A percentile compares a stretch with the other conserved stretches of the same genome.
Evolutionary conservation across 2,329 filamentous ascomycete species (phyloP).

Genomic region (Fusarium pseudoanthophilum): DNA sequence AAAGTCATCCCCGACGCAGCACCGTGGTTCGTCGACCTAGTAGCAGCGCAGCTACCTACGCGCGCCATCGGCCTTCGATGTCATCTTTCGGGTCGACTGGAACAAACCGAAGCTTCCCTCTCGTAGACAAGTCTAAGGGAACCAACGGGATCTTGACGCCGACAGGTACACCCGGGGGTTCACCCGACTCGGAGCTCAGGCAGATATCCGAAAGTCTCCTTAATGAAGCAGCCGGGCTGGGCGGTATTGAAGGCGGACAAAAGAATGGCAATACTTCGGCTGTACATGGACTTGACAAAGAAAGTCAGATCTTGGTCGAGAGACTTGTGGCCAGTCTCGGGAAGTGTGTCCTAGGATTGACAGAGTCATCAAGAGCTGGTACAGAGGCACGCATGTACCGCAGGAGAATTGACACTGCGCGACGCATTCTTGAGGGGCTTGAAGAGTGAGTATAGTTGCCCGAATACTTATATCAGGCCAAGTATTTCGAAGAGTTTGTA

Average conservation of each 20-base stretch:
- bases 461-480: neutral
- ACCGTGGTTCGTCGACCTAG: slow-evolving; percentile 57
- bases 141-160: slow-evolving; percentile 58
- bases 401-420: slow-evolving; percentile 78
- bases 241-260: slow-evolving; percentile 48
- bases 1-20: slow-evolving; percentile 41
- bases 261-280: slow-evolving; percentile 49
- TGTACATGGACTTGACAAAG: slow-evolving; percentile 60
- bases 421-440: slow-evolving; percentile 76
- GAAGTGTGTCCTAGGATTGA: slow-evolving; percentile 67
- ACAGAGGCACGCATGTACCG: slow-evolving; percentile 73
- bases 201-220: slow-evolving; percentile 61
- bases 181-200: slow-evolving; percentile 61
- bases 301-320: slow-evolving; percentile 71
- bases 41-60: slow-evolving; percentile 27
- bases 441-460: slow-evolving; percentile 53
- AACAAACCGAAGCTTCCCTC: slow-evolving; percentile 70
- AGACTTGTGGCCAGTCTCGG: slow-evolving; percentile 69
- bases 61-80: slow-evolving; percentile 58
- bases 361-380: slow-evolving; percentile 64
- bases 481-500: slow-evolving; percentile 9
- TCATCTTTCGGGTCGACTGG: slow-evolving; percentile 68
- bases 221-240: slow-evolving; percentile 58
- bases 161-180: slow-evolving; percentile 54
- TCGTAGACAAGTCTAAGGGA: slow-evolving; percentile 63